Conservation (phyloP, 208 protist genomes). For the Kentomonas sorsogonicus region DNA sequence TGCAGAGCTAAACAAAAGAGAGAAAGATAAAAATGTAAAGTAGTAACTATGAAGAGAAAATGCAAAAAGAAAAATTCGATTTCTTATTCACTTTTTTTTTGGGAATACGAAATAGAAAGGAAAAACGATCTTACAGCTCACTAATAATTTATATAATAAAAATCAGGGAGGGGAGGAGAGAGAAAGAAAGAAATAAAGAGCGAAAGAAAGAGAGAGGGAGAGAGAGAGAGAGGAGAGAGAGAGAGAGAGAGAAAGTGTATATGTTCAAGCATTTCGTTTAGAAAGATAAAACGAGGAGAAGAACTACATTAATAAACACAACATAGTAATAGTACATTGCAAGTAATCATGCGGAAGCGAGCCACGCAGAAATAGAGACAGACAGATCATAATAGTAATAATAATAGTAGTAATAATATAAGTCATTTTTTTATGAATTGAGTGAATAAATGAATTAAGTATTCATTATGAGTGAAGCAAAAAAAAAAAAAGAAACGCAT, state of each 20-base stretch:
- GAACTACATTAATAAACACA: too few relatives aligned
- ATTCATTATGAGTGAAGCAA: not conserved
- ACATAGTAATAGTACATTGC: too few relatives aligned
- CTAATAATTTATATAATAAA: conserved; percentile 2
- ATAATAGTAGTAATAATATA: too few relatives aligned
- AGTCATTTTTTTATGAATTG: too few relatives aligned
- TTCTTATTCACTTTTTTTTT: conserved; percentile 4
- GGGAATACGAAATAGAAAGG: not conserved
- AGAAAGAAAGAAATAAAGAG: conserved; percentile 10
- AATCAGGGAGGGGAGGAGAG: not conserved
- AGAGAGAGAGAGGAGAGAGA: conserved; percentile 6
- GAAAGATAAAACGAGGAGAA: conserved; percentile 1
- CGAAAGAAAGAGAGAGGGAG: conserved; percentile 3
- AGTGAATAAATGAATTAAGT: conserved; percentile 7
- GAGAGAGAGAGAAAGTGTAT: not conserved
- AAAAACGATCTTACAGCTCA: conserved; percentile 3
- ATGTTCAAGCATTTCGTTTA: conserved; percentile 6
- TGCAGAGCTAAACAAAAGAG: not conserved
- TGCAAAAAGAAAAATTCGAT: not conserved
- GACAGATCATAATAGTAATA: too few relatives aligned
- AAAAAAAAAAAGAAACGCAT: conserved; percentile 10
- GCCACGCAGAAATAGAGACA: too few relatives aligned
- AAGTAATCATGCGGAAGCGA: too few relatives aligned
- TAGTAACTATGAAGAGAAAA: not conserved
- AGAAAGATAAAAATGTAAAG: not conserved